phyloP scores from a whole-genome alignment of 768 basidiomycete genomes.

The Phylloporus arenicola region DNA sequence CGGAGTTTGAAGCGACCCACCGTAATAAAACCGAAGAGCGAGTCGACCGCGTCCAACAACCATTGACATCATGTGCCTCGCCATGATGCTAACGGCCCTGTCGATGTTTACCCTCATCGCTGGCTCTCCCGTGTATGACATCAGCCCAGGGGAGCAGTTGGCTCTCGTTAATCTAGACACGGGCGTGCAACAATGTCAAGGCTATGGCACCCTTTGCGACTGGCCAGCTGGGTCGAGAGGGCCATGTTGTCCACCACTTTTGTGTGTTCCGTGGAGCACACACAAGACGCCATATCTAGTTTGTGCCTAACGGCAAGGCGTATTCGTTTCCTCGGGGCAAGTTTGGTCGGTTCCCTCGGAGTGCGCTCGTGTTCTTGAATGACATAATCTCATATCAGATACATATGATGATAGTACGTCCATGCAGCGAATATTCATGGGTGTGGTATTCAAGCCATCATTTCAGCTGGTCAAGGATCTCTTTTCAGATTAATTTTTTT shows the following conservation, averaged over 20 bases:
- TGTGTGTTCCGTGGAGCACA: constrained; percentile 8
- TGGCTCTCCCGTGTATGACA: constrained; percentile 1
- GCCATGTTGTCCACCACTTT: constrained; percentile 11
- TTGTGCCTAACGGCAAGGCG: constrained; percentile 3
- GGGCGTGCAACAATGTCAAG: not conserved
- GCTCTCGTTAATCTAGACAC: not conserved
- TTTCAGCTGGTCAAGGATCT: not conserved
- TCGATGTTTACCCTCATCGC: not conserved
- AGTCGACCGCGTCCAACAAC: not conserved
- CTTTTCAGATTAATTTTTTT: not conserved
- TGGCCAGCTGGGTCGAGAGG: constrained; percentile 13
- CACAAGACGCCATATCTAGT: constrained; percentile 8
- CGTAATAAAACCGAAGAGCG: too few species aligned
- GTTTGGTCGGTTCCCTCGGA: not conserved
- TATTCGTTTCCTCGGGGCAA: not conserved
- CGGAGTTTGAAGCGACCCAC: constrained; percentile 4
- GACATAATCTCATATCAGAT: not conserved
- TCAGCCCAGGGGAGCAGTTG: not conserved
- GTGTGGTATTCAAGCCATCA: not conserved
- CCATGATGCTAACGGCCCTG: not conserved
- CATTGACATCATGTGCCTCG: not conserved
- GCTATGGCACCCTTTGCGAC: constrained; percentile 8
- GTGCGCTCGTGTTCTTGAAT: not conserved
- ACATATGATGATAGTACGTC: not conserved
- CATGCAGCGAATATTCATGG: not conserved